Evolutionary conservation across 78 protist genomes (phyloP).

Genomic region (Emiliania huxleyi): DNA sequence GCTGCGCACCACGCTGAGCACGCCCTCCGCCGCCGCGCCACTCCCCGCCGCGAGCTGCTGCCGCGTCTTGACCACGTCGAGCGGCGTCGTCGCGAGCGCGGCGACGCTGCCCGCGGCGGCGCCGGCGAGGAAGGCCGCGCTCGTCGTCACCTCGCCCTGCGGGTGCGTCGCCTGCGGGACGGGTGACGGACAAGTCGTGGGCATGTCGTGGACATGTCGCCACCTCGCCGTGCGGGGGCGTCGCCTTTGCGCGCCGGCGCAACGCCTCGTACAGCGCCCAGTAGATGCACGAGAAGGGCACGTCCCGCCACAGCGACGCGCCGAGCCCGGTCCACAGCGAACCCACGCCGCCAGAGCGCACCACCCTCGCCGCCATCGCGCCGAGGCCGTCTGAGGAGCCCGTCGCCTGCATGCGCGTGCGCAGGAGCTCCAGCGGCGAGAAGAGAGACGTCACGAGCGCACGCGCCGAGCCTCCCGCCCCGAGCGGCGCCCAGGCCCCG

Average conservation of each 20-base stretch:
- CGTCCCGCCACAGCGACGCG: slow-evolving; percentile 48
- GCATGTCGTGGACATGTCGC: no score
- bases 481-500: background rate
- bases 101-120: slow-evolving; percentile 60
- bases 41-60: slow-evolving; percentile 18
- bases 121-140: slow-evolving; percentile 54
- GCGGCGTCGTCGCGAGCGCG: slow-evolving; percentile 48
- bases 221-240: background rate
- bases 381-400: background rate
- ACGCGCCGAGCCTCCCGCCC: slow-evolving; percentile 33
- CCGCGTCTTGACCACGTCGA: no score
- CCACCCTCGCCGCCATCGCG: background rate
- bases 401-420: slow-evolving; percentile 44
- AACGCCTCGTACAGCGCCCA: slow-evolving; percentile 25
- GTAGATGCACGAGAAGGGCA: slow-evolving; percentile 47
- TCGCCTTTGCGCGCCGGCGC: no score
- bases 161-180: background rate
- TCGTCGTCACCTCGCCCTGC: background rate
- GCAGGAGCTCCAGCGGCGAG: slow-evolving; percentile 46
- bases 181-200: no score
- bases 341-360: background rate
- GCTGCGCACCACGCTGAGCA: background rate
- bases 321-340: slow-evolving; percentile 38
- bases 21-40: background rate
- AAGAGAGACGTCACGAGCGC: background rate